A percentile compares a stretch with the other conserved stretches of the same genome.
phyloP scores from a whole-genome alignment of 768 basidiomycete species.

The Suillus luteus region DNA sequence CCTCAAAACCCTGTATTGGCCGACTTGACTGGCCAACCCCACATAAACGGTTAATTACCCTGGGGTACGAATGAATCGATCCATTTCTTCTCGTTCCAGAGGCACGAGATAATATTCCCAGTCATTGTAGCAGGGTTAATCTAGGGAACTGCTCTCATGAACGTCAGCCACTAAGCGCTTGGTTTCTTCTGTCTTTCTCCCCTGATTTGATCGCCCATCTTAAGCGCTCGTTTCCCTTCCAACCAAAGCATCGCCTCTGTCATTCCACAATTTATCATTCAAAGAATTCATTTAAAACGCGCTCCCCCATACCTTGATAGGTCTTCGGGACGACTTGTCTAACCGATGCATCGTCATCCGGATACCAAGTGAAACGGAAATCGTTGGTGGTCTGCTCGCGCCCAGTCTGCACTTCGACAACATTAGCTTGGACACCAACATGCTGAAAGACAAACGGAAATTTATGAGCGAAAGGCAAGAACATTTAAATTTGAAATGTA shows the following conservation, averaged over 20 bases:
- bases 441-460: slow-evolving; percentile 45
- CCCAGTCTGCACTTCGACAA: slow-evolving; percentile 68
- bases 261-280: slow-evolving; percentile 17
- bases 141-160: background rate
- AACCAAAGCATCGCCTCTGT: slow-evolving; percentile 85
- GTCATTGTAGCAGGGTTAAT: background rate
- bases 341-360: slow-evolving; percentile 41
- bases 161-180: background rate
- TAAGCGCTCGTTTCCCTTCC: slow-evolving; percentile 73
- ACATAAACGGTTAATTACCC: background rate
- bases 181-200: slow-evolving; percentile 18
- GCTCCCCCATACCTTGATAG: slow-evolving; percentile 53
- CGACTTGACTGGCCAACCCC: no score
- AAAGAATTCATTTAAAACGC: background rate
- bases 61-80: background rate
- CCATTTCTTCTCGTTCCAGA: background rate
- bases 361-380: slow-evolving; percentile 74
- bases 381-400: slow-evolving; percentile 70
- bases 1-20: no score
- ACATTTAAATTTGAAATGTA: slow-evolving; percentile 37
- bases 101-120: background rate
- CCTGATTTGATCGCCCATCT: slow-evolving; percentile 68
- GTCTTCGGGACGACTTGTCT: slow-evolving; percentile 66
- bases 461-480: background rate
- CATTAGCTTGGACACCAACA: slow-evolving; percentile 69